A percentile compares a stretch with the other conserved stretches of the same genome.
Evolutionary conservation across 2,329 filamentous ascomycete species (phyloP).

Genomic region (Clathrospora elynae): DNA sequence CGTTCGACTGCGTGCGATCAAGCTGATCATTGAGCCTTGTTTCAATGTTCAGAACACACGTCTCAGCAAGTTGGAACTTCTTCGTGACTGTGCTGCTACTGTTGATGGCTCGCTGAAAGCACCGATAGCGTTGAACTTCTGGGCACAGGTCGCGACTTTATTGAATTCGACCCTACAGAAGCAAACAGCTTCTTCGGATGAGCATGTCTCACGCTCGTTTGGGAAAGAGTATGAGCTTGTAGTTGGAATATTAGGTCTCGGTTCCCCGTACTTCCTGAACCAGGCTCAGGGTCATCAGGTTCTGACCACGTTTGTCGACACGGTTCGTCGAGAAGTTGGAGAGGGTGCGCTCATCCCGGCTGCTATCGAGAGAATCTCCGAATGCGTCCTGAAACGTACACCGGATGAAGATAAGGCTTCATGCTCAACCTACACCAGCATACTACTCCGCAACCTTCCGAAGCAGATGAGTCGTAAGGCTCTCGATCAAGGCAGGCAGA

Average conservation of each 20-base stretch:
- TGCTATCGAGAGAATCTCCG: slow-evolving; percentile 73
- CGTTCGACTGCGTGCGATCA: slow-evolving; percentile 47
- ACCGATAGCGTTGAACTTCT: slow-evolving; percentile 34
- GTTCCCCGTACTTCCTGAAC: slow-evolving; percentile 48
- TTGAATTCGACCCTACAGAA: slow-evolving; percentile 33
- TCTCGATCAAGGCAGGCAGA: slow-evolving; percentile 67
- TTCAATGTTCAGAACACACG: slow-evolving; percentile 51
- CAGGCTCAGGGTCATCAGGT: slow-evolving; percentile 48
- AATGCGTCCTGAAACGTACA: slow-evolving; percentile 27
- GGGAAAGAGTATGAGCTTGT: slow-evolving; percentile 73
- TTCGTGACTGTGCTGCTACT: slow-evolving; percentile 42
- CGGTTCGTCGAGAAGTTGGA: slow-evolving; percentile 66
- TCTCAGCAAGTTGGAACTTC: slow-evolving; percentile 46
- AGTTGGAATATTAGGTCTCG: slow-evolving; percentile 69
- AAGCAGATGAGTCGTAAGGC: slow-evolving; percentile 51
- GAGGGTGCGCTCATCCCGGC: slow-evolving; percentile 69
- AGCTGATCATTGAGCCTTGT: slow-evolving; percentile 63
- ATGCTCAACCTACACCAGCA: slow-evolving; percentile 38
- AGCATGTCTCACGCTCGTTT: slow-evolving; percentile 49
- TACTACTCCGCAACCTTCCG: slow-evolving; percentile 46
- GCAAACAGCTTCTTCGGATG: slow-evolving; percentile 26
- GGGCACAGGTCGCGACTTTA: slow-evolving; percentile 32
- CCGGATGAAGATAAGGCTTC: slow-evolving; percentile 25
- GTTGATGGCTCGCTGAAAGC: slow-evolving; percentile 27
- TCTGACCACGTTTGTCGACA: slow-evolving; percentile 61